A percentile compares a stretch with the other conserved stretches of the same genome.
These are phyloP conservation scores for Xylaria bambusicola DNA, from an alignment of 495 filamentous ascomycete genomes.

Conservation along the genomic window DNA sequence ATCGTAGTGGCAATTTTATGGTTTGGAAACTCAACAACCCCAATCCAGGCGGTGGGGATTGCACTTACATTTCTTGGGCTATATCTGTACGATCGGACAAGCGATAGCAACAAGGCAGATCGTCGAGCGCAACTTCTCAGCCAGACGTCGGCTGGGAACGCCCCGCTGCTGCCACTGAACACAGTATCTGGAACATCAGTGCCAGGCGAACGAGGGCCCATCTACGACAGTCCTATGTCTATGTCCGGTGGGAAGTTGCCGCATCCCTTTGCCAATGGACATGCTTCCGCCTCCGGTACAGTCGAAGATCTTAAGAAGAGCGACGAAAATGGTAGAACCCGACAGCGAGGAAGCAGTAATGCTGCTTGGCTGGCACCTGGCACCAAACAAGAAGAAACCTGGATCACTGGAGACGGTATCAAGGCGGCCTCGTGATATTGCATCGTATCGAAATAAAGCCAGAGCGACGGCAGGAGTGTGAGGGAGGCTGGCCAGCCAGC, in stretches of 20 bases:
- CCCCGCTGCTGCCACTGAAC: slow-evolving; percentile 72
- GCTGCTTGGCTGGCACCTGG: slow-evolving; percentile 69
- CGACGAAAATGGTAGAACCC: slow-evolving; percentile 53
- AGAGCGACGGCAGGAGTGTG: neutral
- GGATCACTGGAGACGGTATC: slow-evolving; percentile 60
- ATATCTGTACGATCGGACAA: slow-evolving; percentile 94
- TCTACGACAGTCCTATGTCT: slow-evolving; percentile 39
- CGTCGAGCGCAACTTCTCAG: slow-evolving; percentile 59
- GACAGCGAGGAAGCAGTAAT: slow-evolving; percentile 59
- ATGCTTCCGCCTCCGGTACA: slow-evolving; percentile 34
- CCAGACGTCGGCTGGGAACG: slow-evolving; percentile 39
- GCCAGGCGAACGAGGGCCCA: slow-evolving; percentile 22
- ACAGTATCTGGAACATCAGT: slow-evolving; percentile 26
- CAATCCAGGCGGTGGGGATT: slow-evolving; percentile 81
- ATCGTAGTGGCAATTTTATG: slow-evolving; percentile 93
- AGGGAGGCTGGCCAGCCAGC: neutral
- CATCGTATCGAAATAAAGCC: neutral
- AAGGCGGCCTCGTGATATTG: slow-evolving; percentile 19
- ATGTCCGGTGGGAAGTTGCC: slow-evolving; percentile 26
- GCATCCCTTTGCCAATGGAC: slow-evolving; percentile 39
- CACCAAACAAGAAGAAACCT: slow-evolving; percentile 79
- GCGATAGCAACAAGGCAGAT: slow-evolving; percentile 80
- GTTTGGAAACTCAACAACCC: slow-evolving; percentile 88
- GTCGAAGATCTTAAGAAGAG: slow-evolving; percentile 61
- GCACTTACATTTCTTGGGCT: slow-evolving; percentile 86